Percentiles rank a stretch among this genome's conserved stretches.
Evolutionary conservation across 2,329 filamentous ascomycete species (phyloP).

Genomic region (Stachybotrys echinatus): DNA sequence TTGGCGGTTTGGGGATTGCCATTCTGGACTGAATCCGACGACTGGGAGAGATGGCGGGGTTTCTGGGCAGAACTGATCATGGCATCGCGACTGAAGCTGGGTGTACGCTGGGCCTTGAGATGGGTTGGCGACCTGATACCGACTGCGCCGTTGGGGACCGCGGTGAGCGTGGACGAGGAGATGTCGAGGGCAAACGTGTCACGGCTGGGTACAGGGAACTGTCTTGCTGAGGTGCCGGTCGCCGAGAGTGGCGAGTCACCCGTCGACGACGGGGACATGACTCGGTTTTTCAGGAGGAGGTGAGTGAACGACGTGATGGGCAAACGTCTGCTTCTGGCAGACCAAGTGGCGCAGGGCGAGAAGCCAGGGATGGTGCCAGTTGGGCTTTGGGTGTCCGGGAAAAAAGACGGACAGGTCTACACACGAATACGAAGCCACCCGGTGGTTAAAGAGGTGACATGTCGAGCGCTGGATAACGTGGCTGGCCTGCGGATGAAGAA

Average conservation of each 20-base stretch:
- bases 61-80: slow-evolving; percentile 50
- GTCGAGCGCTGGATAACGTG: slow-evolving; percentile 4
- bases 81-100: slow-evolving; percentile 45
- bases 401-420: slow-evolving; percentile 3
- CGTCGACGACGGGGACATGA: slow-evolving; percentile 50
- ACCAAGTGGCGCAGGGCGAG: neutral
- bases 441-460: slow-evolving; percentile 14
- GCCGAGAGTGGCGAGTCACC: slow-evolving; percentile 45
- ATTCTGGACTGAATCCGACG: slow-evolving; percentile 42
- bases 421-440: slow-evolving; percentile 3
- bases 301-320: slow-evolving; percentile 13
- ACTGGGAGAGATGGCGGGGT: slow-evolving; percentile 49
- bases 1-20: slow-evolving; percentile 35
- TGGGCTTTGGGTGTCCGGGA: slow-evolving; percentile 1
- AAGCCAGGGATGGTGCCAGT: neutral
- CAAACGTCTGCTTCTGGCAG: slow-evolving; percentile 4
- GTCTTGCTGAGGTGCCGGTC: slow-evolving; percentile 30
- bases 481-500: neutral
- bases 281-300: slow-evolving; percentile 18
- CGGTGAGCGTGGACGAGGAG: slow-evolving; percentile 36
- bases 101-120: slow-evolving; percentile 40
- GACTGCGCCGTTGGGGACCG: slow-evolving; percentile 32
- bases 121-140: slow-evolving; percentile 47
- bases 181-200: slow-evolving; percentile 45
- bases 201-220: slow-evolving; percentile 39